A percentile compares a stretch with the other conserved stretches of the same genome.
phyloP scores from a whole-genome alignment of 176 grass and related monocot species.

The Phragmites australis region DNA sequence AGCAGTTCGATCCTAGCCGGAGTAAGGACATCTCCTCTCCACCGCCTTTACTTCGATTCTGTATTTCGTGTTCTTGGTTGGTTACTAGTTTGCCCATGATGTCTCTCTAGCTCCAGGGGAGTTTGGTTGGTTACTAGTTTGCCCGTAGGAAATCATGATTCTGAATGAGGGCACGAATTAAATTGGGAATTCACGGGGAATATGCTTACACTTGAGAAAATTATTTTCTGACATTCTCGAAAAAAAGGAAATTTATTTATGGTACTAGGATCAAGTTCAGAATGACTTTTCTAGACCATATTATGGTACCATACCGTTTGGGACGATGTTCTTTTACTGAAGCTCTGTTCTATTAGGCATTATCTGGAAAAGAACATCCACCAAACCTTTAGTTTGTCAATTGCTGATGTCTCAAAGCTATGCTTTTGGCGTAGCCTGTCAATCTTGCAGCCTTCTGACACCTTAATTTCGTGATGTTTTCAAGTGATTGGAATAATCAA shows the following conservation, averaged over 20 bases:
- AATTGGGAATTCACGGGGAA: neutral
- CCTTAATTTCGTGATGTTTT: conserved; percentile 16
- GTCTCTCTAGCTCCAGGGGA: no score
- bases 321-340: no score
- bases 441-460: neutral
- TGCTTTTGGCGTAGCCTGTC: neutral
- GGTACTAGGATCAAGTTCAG: neutral
- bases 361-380: neutral
- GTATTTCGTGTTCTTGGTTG: neutral
- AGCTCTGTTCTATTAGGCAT: no score
- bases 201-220: neutral
- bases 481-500: conserved; percentile 91
- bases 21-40: conserved; percentile 42
- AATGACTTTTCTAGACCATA: no score
- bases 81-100: no score
- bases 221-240: neutral
- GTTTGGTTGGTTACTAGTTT: no score
- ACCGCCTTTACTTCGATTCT: neutral
- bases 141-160: neutral
- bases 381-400: neutral
- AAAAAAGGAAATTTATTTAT: neutral
- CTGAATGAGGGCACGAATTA: no score
- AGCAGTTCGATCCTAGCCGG: conserved; percentile 78
- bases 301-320: no score
- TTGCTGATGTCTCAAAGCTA: neutral